phyloP scores from a whole-genome alignment of 2,329 filamentous ascomycete species.

The Mariannaea elegans region DNA sequence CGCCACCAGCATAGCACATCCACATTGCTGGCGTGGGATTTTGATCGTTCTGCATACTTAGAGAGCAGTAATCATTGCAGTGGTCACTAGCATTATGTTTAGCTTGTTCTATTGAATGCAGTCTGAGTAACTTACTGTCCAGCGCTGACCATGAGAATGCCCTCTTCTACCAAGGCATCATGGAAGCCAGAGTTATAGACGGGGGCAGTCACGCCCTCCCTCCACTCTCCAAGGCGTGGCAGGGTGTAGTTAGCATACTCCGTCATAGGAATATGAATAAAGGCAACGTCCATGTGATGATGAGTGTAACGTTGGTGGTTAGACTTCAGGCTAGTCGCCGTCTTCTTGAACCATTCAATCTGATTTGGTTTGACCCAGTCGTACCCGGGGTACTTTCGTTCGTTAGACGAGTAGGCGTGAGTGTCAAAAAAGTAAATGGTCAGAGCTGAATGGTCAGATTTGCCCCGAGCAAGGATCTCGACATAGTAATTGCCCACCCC shows the following conservation, averaged over 20 bases:
- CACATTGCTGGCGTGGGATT: slow-evolving; percentile 76
- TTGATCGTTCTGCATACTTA: slow-evolving; percentile 60
- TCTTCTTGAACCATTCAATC: slow-evolving; percentile 92
- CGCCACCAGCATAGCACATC: slow-evolving; percentile 98
- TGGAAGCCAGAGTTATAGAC: slow-evolving; percentile 92
- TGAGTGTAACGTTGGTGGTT: slow-evolving; percentile 86
- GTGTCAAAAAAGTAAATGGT: slow-evolving; percentile 96
- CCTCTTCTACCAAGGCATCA: slow-evolving; percentile 86
- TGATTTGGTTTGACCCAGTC: slow-evolving; percentile 97
- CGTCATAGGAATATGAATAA: slow-evolving; percentile 95
- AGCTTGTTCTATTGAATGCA: too few species aligned
- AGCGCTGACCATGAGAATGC: slow-evolving; percentile 86
- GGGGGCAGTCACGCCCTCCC: slow-evolving; percentile 87
- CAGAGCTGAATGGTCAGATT: slow-evolving; percentile 85
- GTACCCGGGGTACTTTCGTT: slow-evolving; percentile 88
- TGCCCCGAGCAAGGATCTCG: slow-evolving; percentile 84
- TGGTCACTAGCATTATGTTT: slow-evolving; percentile 83
- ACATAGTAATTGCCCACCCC: slow-evolving; percentile 96
- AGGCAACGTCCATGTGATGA: slow-evolving; percentile 94
- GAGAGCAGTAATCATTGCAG: slow-evolving; percentile 93
- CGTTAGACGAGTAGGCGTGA: slow-evolving; percentile 90
- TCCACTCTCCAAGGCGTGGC: slow-evolving; percentile 73
- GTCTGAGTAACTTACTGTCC: slow-evolving; percentile 88
- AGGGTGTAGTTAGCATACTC: slow-evolving; percentile 78
- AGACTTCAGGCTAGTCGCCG: slow-evolving; percentile 76